Conservation (phyloP, 176 grass and related monocot species). For the Secale cereale region DNA sequence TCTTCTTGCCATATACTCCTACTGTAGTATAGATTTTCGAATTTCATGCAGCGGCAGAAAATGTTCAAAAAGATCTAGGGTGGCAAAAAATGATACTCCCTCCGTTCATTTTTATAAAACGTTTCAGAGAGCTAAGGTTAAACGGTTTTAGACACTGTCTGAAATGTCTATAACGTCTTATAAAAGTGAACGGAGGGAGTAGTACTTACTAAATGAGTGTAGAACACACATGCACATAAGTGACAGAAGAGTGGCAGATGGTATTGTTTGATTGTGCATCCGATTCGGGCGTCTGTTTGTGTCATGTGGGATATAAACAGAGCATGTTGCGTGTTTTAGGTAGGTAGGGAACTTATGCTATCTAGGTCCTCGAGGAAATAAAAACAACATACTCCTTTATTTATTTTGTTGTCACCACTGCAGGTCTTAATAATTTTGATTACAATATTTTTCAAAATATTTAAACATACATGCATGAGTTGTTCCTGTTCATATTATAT, state of each 20-base stretch:
- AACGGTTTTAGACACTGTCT: no score
- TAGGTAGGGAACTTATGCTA: not conserved
- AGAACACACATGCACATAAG: not conserved
- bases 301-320: constrained; percentile 6
- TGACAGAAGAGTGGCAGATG: not conserved
- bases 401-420: no score
- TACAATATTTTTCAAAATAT: not conserved
- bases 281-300: constrained; percentile 7
- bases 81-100: no score
- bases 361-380: not conserved
- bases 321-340: not conserved
- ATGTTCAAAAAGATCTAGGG: no score
- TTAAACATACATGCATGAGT: not conserved
- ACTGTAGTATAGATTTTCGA: not conserved
- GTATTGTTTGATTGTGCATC: not conserved
- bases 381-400: no score
- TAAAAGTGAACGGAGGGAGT: no score
- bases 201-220: not conserved
- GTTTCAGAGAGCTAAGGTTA: no score
- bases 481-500: no score
- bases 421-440: no score
- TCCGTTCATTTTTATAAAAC: no score
- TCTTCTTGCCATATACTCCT: not conserved
- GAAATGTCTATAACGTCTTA: no score
- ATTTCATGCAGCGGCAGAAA: not conserved